Conservation (phyloP, 2,329 filamentous ascomycete species). For the Juglanconis sp. region DNA sequence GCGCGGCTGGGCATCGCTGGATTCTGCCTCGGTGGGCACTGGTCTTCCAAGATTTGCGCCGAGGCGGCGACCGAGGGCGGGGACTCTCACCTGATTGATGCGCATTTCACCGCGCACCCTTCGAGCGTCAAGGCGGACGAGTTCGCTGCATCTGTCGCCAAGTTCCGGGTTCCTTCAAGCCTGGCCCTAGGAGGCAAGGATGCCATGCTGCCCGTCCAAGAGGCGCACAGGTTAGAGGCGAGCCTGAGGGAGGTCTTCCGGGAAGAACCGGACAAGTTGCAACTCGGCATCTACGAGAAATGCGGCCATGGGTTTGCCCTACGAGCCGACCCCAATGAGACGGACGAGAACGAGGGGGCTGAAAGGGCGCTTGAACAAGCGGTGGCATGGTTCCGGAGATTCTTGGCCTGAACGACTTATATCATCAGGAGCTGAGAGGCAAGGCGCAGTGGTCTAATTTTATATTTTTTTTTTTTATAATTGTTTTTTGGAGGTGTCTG, state of each 20-base stretch:
- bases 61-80: conserved; percentile 18
- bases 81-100: conserved; percentile 31
- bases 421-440: too few relatives aligned
- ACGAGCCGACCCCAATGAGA: conserved; percentile 20
- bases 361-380: conserved; percentile 15
- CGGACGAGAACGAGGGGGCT: conserved; percentile 5
- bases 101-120: conserved; percentile 35
- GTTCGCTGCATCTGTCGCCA: conserved; percentile 22
- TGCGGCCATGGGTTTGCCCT: conserved; percentile 26
- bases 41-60: conserved; percentile 29
- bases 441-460: background rate
- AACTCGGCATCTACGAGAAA: conserved; percentile 20
- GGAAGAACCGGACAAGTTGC: conserved; percentile 3
- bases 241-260: conserved; percentile 18
- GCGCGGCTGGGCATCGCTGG: conserved; percentile 34
- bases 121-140: conserved; percentile 31
- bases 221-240: conserved; percentile 15
- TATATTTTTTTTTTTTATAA: background rate
- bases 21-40: conserved; percentile 40
- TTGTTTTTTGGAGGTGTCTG: too few relatives aligned
- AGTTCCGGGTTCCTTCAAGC: conserved; percentile 20
- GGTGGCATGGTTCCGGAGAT: conserved; percentile 13
- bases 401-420: background rate
- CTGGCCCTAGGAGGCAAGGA: conserved; percentile 24
- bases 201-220: conserved; percentile 12